phyloP scores from a whole-genome alignment of 805 yeast species.

The Ogataea siamensis region DNA sequence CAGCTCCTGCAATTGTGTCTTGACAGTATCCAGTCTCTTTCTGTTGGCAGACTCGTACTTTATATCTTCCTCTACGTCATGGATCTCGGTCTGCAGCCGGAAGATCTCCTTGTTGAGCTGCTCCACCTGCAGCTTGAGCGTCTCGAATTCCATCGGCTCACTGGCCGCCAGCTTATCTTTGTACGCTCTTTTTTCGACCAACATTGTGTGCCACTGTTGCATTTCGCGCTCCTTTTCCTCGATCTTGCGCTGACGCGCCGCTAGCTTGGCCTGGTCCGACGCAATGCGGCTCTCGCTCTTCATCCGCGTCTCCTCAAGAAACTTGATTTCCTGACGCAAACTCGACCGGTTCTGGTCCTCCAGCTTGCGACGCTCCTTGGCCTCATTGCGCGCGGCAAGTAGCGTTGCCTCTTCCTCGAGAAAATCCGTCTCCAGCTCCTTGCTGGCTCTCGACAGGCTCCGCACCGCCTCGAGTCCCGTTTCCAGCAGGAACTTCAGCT shows the following conservation, averaged over 20 bases:
- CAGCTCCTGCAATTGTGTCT: slow-evolving; percentile 23
- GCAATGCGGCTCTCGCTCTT: slow-evolving; percentile 36
- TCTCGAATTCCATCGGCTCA: slow-evolving; percentile 21
- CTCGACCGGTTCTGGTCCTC: slow-evolving; percentile 42
- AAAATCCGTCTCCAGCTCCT: slow-evolving; percentile 35
- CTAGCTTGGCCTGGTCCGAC: slow-evolving; percentile 33
- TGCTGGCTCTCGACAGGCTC: slow-evolving; percentile 34
- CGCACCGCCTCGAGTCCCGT: slow-evolving; percentile 42
- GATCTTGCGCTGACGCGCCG: slow-evolving; percentile 30
- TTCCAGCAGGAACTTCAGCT: slow-evolving; percentile 41
- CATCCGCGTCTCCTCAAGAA: slow-evolving; percentile 41
- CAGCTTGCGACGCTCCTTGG: slow-evolving; percentile 39
- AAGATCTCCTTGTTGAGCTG: slow-evolving; percentile 30
- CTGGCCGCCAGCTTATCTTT: slow-evolving; percentile 15
- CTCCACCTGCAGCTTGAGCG: slow-evolving; percentile 24
- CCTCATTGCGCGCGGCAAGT: slow-evolving; percentile 35
- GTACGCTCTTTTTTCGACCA: slow-evolving; percentile 26
- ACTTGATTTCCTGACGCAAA: slow-evolving; percentile 40
- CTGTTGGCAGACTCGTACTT: slow-evolving; percentile 28
- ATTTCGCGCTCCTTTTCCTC: slow-evolving; percentile 36
- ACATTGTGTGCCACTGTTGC: slow-evolving; percentile 32
- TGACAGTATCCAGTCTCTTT: slow-evolving; percentile 27
- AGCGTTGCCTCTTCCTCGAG: slow-evolving; percentile 38
- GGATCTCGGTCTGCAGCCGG: slow-evolving; percentile 28
- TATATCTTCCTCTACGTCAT: slow-evolving; percentile 34